Evolutionary conservation across 139 green algal genomes (phyloP), one percentile per base, ranked within the genome.

Genomic region (Chlorella sorokiniana): DNA sequence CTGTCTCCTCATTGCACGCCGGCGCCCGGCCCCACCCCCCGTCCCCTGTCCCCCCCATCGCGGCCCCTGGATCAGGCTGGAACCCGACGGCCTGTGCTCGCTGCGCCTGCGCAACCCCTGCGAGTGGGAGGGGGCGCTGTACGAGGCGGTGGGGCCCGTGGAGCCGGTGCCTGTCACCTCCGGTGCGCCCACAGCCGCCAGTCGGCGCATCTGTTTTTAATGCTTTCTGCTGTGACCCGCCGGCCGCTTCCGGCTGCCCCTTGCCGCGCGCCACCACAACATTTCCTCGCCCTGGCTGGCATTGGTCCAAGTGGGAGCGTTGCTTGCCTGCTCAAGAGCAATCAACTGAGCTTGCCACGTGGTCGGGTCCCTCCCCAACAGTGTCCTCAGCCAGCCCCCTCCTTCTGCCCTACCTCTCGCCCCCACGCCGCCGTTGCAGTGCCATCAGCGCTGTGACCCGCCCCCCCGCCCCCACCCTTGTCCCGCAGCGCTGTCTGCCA

Each of bases 71-170:
- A 78, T 33, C 73, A 79, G 63, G 73, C 6, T 27, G 23, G 54
- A 68, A 35, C 8, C 37, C 11, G 73, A 79, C 54, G 73, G 73
- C 37, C 38, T 68, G 31, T 79, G 73, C 73, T 38, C 18, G 23
- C 73, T 79, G 73, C 73, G 73, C 73, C 73, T 79, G 52, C 73
- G 73, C 37, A 23, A 68, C 23, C 73, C 73, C 10, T 79, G 73
- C 73, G 73, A 69, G 54, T 79, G 73, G 73, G 54, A 79, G 27
- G 73, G 73, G 3, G 59, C 38, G 33, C 2, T 68, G 73, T 79
- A 54, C 27, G 73, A 68, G 33, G 73, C 73, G 1, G 73, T 79
- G 10, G 37, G 22, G 2, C 44, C 73, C 14, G 73, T 79, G 54
- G 51, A 79, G 35, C 4, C 54, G 0, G 37, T 79, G 27, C 51